phyloP scores from a whole-genome alignment of 2,329 filamentous ascomycete genomes.

The Aureobasidium vineae region DNA sequence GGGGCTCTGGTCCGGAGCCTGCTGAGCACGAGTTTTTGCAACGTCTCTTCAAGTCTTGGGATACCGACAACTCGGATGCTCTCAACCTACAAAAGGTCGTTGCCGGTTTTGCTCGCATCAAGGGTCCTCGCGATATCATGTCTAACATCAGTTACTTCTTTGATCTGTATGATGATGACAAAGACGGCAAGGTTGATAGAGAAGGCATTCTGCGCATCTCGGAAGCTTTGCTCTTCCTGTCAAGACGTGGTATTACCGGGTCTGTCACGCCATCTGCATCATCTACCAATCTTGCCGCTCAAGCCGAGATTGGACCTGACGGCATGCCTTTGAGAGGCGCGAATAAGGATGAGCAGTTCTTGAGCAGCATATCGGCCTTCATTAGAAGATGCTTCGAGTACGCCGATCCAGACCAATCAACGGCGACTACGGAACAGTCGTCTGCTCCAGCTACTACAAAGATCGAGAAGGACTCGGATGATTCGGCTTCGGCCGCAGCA shows the following conservation, averaged over 20 bases:
- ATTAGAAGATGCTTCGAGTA: constrained; percentile 98
- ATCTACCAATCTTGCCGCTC: constrained; percentile 50
- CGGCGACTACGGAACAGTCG: constrained; percentile 34
- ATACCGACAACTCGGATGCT: constrained; percentile 71
- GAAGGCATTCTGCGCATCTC: constrained; percentile 95
- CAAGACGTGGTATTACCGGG: constrained; percentile 79
- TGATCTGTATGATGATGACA: constrained; percentile 90
- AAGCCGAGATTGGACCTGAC: constrained; percentile 37
- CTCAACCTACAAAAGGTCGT: constrained; percentile 90
- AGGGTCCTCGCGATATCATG: constrained; percentile 95
- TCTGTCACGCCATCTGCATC: constrained; percentile 65
- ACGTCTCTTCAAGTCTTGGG: constrained; percentile 85
- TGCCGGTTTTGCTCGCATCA: constrained; percentile 83
- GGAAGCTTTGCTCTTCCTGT: constrained; percentile 89
- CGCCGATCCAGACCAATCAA: constrained; percentile 77
- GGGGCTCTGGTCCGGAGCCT: constrained; percentile 64
- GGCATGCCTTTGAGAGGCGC: constrained; percentile 40
- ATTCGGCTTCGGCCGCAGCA: constrained; percentile 35
- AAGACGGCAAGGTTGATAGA: constrained; percentile 86
- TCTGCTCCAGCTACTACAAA: constrained; percentile 30
- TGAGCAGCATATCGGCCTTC: constrained; percentile 92
- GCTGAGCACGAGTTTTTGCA: constrained; percentile 94
- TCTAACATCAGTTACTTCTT: constrained; percentile 98
- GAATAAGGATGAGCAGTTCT: constrained; percentile 79
- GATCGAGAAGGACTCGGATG: constrained; percentile 32